Evolutionary conservation across 169 alveolate genomes (phyloP), one percentile per base, ranked within the genome.

Genomic region (Cryptosporidium canis): DNA sequence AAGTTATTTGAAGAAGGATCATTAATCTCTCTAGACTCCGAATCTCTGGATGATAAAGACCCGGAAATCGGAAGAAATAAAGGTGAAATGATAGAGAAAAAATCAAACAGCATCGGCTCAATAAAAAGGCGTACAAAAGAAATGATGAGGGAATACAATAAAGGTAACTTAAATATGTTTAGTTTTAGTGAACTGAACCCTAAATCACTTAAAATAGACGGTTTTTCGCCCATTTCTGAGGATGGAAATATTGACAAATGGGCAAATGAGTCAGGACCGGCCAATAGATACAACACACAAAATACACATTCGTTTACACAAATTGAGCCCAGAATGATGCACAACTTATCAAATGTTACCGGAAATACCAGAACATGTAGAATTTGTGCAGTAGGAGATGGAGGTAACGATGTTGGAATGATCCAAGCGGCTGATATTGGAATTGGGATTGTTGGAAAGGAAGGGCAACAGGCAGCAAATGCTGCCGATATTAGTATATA

Each of bases 381-480:
- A 77, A 95, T 98, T 0, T 94, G 97, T 35, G 96, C 99, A 1
- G 97, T 98, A 51, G 99, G 99, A 12, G 99, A 98, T 92, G 99
- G 99, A 5, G 99, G 99, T n/a, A 98, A 98, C 90, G 99, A 98
- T 90, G 99, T 98, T 21, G 98, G 99, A 39, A 98, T 98, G 99
- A 98, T 98, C 39, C 95, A 93, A 83, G 98, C 96, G 33, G 97
- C 98, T 33, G 96, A 94, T 83, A 96, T 96, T 16, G 99, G 99
- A 4, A 93, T 97, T 44, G 99, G 99, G n/a, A 96, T 97, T 35
- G 97, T 95, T 18, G 99, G 99, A 39, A 97, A 96, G 84, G 99
- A 97, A 92, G 99, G 99, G 27, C 91, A 94, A 65, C 98, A 98
- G 92, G 99, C 99, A 45, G 96, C 99, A 33, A 93, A 96, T 41